phyloP scores from a whole-genome alignment of 176 grass and related monocot species.

The Bonia amplexicaulis region DNA sequence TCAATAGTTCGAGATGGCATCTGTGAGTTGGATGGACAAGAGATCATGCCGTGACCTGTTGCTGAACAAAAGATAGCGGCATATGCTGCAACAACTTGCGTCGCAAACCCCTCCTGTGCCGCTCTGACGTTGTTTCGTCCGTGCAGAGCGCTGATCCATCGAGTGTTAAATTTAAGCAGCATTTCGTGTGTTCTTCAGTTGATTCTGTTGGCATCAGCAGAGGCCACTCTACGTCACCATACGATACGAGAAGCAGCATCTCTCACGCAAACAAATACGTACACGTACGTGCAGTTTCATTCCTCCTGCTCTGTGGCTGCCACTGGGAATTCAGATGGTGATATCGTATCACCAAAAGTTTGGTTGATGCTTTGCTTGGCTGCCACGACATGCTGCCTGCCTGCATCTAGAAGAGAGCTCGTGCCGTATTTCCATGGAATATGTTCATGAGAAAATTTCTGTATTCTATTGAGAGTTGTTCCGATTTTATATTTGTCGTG shows the following conservation, averaged over 20 bases:
- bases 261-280: not conserved
- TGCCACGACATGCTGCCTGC: not conserved
- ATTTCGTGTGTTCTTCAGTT: not conserved
- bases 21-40: not conserved
- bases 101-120: not conserved
- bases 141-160: not conserved
- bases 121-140: not conserved
- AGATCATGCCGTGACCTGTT: not conserved
- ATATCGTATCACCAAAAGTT: not conserved
- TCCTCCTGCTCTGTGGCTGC: not conserved
- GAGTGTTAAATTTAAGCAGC: not conserved
- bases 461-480: no score
- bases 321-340: not conserved
- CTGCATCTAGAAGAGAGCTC: not conserved
- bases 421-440: not conserved
- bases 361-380: not conserved
- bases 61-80: not conserved
- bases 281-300: not conserved
- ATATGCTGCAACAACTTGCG: not conserved
- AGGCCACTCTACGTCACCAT: not conserved
- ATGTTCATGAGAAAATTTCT: not conserved
- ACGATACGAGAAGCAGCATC: not conserved
- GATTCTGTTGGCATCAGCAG: not conserved
- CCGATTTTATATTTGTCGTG: no score
- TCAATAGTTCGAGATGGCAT: not conserved